A percentile compares a stretch with the other conserved stretches of the same genome.
Conservation (phyloP, 1,139 yeast genomes). For the Hanseniaspora gamundiae region DNA sequence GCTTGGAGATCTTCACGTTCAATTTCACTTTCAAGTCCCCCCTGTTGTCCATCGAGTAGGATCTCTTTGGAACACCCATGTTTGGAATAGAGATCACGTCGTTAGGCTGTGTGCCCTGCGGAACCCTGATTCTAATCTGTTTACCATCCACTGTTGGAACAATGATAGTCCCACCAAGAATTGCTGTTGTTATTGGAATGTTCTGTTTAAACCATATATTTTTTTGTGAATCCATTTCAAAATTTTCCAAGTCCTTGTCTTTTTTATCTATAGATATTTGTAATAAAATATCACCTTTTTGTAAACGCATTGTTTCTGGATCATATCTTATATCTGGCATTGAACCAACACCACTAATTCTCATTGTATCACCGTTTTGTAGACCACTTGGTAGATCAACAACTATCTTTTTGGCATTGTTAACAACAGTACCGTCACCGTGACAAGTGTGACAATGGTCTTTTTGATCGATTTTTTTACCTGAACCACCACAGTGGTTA, state of each 20-base stretch:
- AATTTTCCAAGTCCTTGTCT: slow-evolving; percentile 38
- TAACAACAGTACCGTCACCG: slow-evolving; percentile 71
- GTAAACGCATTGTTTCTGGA: slow-evolving; percentile 32
- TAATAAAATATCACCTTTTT: slow-evolving; percentile 79
- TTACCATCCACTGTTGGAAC: slow-evolving; percentile 81
- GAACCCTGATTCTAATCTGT: slow-evolving; percentile 64
- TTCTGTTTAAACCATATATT: slow-evolving; percentile 47
- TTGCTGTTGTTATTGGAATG: slow-evolving; percentile 90
- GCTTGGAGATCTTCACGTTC: slow-evolving; percentile 58
- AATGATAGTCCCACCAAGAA: slow-evolving; percentile 80
- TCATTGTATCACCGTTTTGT: slow-evolving; percentile 72
- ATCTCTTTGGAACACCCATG: slow-evolving; percentile 70
- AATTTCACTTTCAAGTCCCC: slow-evolving; percentile 75
- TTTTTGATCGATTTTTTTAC: slow-evolving; percentile 56
- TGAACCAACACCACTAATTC: slow-evolving; percentile 85
- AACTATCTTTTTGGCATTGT: slow-evolving; percentile 52
- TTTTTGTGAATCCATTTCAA: slow-evolving; percentile 38
- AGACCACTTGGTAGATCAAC: slow-evolving; percentile 86
- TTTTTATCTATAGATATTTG: slow-evolving; percentile 71
- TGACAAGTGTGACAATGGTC: slow-evolving; percentile 75
- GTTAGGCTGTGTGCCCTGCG: slow-evolving; percentile 78
- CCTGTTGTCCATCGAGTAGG: slow-evolving; percentile 41
- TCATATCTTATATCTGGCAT: slow-evolving; percentile 66
- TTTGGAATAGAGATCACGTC: slow-evolving; percentile 67
- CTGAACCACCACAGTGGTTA: slow-evolving; percentile 76